Base-by-base conservation (phyloP, 2,329 filamentous ascomycete genomes). In the Penicillium sp. region DNA sequence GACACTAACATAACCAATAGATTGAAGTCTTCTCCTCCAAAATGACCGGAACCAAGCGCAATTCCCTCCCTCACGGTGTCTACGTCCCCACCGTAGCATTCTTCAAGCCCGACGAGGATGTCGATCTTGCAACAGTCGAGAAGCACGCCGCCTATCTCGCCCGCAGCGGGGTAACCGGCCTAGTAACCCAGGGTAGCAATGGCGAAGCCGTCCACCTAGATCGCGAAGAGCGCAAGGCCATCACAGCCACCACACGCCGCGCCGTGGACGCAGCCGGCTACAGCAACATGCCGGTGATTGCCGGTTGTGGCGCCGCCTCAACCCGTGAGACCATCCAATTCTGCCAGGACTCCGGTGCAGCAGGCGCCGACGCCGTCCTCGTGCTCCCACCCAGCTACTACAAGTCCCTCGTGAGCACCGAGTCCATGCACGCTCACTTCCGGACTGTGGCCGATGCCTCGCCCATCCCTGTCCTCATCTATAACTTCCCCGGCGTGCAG, bases 131-230 rank as follows among this genome's bases (percentile, higher is more conserved):
- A 35, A 83, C 85, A 38, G 85, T 86, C 56, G 79, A 82, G 47
- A 80, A 78, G 50, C 74, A 79, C 60, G 85, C 88, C 37, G 82
- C 89, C 50, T 84, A 86, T 65, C 84, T 93, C n/a, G 89, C 88
- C 45, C 72, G 81, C 54, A 84, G 87, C 29, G 89, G 89, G 61
- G 84, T 92, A 40, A 82, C 86, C 16, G 89, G 89, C 20, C 80
- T 93, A 45, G 87, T 89, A 47, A 89, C 87, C 11, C 89, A 92
- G 71, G 89, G 89, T 45, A 90, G 87, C 69, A 93, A 93, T 69
- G 89, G 89, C 66, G 90, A 94, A 77, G 89, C 90, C 8, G 89
- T 92, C 13, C 89, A 92, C 68, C 81, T 93, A 34, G 85, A 86
- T 42, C 86, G 87, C 65, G 78, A 82, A 24, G 89, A 93, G 75